Percentiles rank a stretch among this genome's conserved stretches.
These are phyloP conservation scores for Cyclotella sp. DNA, from an alignment of 108 stramenopile genomes.

Conservation along the genomic window DNA sequence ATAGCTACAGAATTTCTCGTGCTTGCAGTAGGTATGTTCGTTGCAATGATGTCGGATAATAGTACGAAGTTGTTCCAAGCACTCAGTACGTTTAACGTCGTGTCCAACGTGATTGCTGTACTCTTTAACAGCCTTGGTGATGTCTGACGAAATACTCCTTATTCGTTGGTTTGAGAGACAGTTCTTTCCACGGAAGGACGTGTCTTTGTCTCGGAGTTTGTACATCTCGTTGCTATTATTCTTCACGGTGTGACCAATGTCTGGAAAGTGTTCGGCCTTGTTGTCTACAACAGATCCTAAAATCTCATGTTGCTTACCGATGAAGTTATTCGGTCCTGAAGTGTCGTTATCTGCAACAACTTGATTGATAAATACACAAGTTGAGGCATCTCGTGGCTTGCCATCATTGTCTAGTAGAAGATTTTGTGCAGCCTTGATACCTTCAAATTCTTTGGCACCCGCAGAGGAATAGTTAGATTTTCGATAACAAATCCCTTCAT, in stretches of 20 bases:
- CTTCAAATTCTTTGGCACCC: neutral
- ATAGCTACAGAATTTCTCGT: conserved; percentile 5
- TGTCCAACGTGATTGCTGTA: neutral
- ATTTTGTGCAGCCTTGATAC: neutral
- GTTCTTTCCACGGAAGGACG: conserved; percentile 12
- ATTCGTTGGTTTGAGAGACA: conserved; percentile 6
- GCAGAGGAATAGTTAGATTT: conserved; percentile 7
- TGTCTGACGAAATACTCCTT: conserved; percentile 6
- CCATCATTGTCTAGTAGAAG: conserved; percentile 15
- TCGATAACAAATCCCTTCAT: neutral
- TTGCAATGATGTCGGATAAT: conserved; percentile 16
- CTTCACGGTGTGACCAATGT: neutral
- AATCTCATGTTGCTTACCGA: conserved; percentile 7
- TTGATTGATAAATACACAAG: neutral
- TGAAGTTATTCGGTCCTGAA: conserved; percentile 21
- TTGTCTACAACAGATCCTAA: neutral
- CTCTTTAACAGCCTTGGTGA: neutral
- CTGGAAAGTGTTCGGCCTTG: conserved; percentile 7
- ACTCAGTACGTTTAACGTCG: neutral
- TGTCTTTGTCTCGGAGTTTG: neutral
- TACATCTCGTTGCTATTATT: conserved; percentile 9
- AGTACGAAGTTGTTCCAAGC: neutral
- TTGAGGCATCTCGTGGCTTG: neutral
- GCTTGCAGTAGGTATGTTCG: conserved; percentile 8
- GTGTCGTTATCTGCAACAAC: conserved; percentile 20